Conservation (phyloP, 306 rosid species). For the Cicer judaicum region DNA sequence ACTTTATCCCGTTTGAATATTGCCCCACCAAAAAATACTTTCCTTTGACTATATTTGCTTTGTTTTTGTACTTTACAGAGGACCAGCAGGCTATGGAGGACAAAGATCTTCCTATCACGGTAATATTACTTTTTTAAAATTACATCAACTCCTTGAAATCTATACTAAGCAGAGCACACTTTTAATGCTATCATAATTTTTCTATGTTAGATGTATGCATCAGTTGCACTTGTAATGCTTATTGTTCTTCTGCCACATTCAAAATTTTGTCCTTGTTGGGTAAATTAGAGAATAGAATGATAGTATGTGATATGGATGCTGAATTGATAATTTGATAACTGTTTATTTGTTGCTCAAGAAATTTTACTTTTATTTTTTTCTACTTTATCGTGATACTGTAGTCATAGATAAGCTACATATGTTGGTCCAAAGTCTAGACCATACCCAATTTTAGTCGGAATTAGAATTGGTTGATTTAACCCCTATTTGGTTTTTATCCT, state of each 20-base stretch:
- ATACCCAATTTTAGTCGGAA: not conserved
- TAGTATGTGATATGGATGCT: conserved; percentile 23
- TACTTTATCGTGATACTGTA: not conserved
- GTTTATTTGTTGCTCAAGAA: conserved; percentile 4
- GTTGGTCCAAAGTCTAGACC: not conserved
- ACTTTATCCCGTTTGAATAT: not conserved
- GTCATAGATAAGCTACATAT: conserved; percentile 9
- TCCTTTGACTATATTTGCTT: conserved; percentile 34
- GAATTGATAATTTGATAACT: conserved; percentile 11
- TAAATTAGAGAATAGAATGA: not conserved
- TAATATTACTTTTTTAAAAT: conserved; percentile 45
- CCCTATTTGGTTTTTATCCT: not conserved
- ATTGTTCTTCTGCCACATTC: not conserved
- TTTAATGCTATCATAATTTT: conserved; percentile 2
- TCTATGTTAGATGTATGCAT: conserved; percentile 2
- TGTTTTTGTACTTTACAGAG: conserved; percentile 55
- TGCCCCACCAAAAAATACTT: not conserved
- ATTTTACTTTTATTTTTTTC: not conserved
- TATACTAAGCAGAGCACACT: not conserved
- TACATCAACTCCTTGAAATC: not conserved
- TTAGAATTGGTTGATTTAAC: conserved; percentile 1
- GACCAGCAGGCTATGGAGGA: conserved; percentile 69
- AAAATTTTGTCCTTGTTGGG: not conserved
- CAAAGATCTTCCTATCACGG: conserved; percentile 81
- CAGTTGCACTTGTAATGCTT: conserved; percentile 12